Evolutionary conservation across 768 basidiomycete species (phyloP).

Genomic region (Cubamyces lactineus): DNA sequence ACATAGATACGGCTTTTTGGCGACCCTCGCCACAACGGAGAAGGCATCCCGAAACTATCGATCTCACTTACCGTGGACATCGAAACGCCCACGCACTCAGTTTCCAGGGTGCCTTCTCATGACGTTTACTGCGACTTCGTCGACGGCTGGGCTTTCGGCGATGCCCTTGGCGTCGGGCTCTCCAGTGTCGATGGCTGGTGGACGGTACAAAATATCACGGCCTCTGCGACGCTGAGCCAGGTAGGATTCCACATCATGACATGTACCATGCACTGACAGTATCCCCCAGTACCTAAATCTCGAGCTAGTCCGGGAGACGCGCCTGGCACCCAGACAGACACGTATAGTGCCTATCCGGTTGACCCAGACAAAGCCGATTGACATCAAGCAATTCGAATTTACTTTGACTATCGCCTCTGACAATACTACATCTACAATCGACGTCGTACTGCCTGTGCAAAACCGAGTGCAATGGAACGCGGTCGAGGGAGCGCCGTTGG

Average conservation of each 20-base stretch:
- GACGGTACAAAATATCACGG: constrained; percentile 44
- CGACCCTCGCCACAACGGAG: constrained; percentile 52
- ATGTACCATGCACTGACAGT: not conserved
- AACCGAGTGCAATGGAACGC: constrained; percentile 49
- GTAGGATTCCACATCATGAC: constrained; percentile 14
- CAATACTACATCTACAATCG: constrained; percentile 31
- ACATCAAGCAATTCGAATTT: constrained; percentile 43
- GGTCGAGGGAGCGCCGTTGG: constrained; percentile 33
- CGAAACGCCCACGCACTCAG: constrained; percentile 40
- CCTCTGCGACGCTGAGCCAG: constrained; percentile 21
- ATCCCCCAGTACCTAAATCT: constrained; percentile 8
- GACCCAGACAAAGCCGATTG: constrained; percentile 44
- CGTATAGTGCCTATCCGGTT: constrained; percentile 60
- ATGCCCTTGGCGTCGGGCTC: constrained; percentile 66
- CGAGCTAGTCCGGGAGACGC: constrained; percentile 32
- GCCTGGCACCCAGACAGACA: constrained; percentile 64
- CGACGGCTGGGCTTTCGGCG: constrained; percentile 75
- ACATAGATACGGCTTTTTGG: constrained; percentile 81
- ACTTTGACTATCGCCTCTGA: constrained; percentile 38
- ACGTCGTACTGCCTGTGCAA: constrained; percentile 45
- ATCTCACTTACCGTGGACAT: constrained; percentile 54
- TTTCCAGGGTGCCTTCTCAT: constrained; percentile 52
- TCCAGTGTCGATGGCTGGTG: constrained; percentile 59
- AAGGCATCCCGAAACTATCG: constrained; percentile 55
- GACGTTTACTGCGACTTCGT: constrained; percentile 71